phyloP scores from a whole-genome alignment of 352 stramenopile species.

The Phytophthora rubi region DNA sequence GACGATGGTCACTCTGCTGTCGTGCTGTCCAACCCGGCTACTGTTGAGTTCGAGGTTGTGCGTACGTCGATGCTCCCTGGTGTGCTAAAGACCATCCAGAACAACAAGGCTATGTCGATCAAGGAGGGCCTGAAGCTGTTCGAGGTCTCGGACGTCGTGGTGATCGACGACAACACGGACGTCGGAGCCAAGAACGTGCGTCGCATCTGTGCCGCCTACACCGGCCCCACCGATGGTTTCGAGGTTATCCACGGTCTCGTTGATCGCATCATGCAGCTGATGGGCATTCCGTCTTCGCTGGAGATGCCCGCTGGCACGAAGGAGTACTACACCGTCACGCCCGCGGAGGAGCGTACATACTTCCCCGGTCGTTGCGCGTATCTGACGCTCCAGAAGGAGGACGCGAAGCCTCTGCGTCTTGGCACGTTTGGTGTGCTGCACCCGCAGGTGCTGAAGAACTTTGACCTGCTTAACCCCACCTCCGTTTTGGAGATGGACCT shows the following conservation, averaged over 20 bases:
- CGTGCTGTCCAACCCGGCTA: constrained; percentile 98
- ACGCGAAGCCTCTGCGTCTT: constrained; percentile 76
- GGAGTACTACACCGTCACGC: constrained; percentile 83
- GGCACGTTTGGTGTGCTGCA: constrained; percentile 99
- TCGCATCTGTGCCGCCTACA: constrained; percentile 96
- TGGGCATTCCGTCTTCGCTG: constrained; percentile 90
- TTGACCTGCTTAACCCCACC: constrained; percentile 97
- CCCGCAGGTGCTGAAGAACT: constrained; percentile 97
- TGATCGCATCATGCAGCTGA: constrained; percentile 98
- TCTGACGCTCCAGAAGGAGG: constrained; percentile 91
- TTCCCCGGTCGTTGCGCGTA: constrained; percentile 97
- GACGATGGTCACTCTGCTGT: constrained; percentile 92
- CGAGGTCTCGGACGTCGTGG: constrained; percentile 99
- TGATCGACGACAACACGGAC: constrained; percentile 92
- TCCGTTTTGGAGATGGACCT: constrained; percentile 98
- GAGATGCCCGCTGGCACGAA: constrained; percentile 66
- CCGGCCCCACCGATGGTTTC: constrained; percentile 97
- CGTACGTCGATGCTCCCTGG: constrained; percentile 98
- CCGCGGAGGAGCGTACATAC: constrained; percentile 84
- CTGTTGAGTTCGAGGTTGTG: constrained; percentile 99
- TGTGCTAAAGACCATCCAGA: constrained; percentile 98
- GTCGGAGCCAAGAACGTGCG: constrained; percentile 97
- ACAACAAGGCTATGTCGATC: constrained; percentile 98
- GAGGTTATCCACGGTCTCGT: constrained; percentile 99
- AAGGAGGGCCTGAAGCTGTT: constrained; percentile 99